Evolutionary conservation across 495 filamentous ascomycete species (phyloP).

Genomic region (Physcia stellaris): DNA sequence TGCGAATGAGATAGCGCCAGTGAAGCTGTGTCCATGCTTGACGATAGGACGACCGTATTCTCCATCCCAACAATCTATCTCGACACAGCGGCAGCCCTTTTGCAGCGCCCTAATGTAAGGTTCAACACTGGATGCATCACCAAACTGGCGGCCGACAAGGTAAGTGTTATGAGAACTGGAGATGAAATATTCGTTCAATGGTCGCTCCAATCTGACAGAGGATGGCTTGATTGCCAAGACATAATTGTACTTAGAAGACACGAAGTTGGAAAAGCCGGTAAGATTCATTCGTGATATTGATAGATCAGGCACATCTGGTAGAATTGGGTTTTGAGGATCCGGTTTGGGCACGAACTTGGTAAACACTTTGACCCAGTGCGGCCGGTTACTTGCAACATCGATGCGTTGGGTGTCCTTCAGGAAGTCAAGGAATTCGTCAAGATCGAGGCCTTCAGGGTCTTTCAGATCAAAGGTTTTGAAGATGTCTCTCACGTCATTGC

Average conservation of each 20-base stretch:
- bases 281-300: constrained; percentile 51
- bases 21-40: constrained; percentile 79
- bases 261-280: constrained; percentile 58
- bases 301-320: constrained; percentile 22
- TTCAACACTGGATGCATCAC: constrained; percentile 79
- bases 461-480: constrained; percentile 40
- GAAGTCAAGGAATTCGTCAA: constrained; percentile 62
- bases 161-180: constrained; percentile 99
- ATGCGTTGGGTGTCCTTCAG: constrained; percentile 61
- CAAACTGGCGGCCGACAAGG: constrained; percentile 78
- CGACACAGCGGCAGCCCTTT: constrained; percentile 82
- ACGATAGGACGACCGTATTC: constrained; percentile 73
- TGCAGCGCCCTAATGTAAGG: constrained; percentile 85
- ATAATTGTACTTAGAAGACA: constrained; percentile 60
- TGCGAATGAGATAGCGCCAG: constrained; percentile 68
- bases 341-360: constrained; percentile 55
- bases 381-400: constrained; percentile 49
- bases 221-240: constrained; percentile 41
- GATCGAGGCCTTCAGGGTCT: constrained; percentile 45
- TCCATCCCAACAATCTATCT: constrained; percentile 98
- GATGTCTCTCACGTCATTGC: constrained; percentile 64
- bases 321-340: constrained; percentile 35
- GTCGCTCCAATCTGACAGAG: constrained; percentile 54
- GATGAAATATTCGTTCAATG: constrained; percentile 94
- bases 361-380: constrained; percentile 62